Base-by-base conservation (phyloP, 2,329 filamentous ascomycete genomes). In the Macrophomina tecta region DNA sequence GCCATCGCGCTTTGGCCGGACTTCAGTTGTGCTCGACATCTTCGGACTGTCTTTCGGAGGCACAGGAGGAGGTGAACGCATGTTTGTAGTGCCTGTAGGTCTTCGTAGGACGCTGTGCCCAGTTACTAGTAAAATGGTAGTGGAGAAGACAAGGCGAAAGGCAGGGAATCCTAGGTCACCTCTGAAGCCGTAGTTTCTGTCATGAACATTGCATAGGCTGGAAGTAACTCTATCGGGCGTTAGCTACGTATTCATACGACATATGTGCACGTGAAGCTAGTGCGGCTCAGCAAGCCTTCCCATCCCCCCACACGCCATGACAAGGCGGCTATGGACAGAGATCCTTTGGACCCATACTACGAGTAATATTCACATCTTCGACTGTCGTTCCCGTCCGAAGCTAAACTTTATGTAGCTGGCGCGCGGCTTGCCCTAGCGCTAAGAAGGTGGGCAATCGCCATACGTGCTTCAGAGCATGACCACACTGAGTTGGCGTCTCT, bases 241-340 rank as follows among this genome's bases (percentile, higher is more conserved):
- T 18, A 36, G 51, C 51, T 7, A 36, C 36, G 32, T 36, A 36
- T 36, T 36, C 30, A n/a, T 12, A 53, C 51, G 28, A 52, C 2
- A 8, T 52, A 32, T 28, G 28, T 32, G 51, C 16, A 16, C 12
- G 51, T 16, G 30, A 36, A n/a, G 30, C 51, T 18, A 14, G 16
- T 53, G 51, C 51, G 51, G 51, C 30, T 53, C 51, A 53, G 51
- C 32, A 53, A 52, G 51, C 48, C 48, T 51, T 51, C 51, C 32
- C 30, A 12, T 36, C 32, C 51, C 51, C 32, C 30, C 30, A 52
- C 51, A 36, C 51, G n/a, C 51, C 51, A 36, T 16, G 51, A 36
- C 51, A 34, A 30, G 30, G 51, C 51, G 51, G 51, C 51, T 36
- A 53, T 53, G 23, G 49, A 52, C 49, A 32, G 49, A 52, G 23